Conservation (phyloP, 768 basidiomycete species). For the Pisolithus marmoratus region DNA sequence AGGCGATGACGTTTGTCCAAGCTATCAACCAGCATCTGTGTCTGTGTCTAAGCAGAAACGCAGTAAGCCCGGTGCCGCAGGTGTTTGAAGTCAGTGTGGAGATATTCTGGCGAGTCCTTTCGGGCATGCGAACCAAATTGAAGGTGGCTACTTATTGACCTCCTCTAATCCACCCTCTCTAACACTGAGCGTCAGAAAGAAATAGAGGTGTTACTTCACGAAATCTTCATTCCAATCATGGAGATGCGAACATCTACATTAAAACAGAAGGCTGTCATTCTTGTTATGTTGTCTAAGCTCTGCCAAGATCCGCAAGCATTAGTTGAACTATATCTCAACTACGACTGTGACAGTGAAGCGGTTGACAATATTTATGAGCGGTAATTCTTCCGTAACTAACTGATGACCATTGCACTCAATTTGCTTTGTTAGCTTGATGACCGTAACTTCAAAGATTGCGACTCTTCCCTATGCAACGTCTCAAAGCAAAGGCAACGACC, state of each 20-base stretch:
- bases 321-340: conserved; percentile 98
- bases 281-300: conserved; percentile 80
- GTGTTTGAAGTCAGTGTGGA: conserved; percentile 98
- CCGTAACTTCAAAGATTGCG: conserved; percentile 91
- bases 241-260: conserved; percentile 97
- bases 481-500: conserved; percentile 49
- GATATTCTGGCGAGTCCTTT: conserved; percentile 96
- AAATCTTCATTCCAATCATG: conserved; percentile 96
- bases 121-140: conserved; percentile 89
- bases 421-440: conserved; percentile 61
- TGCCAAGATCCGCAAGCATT: conserved; percentile 97
- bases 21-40: conserved; percentile 96
- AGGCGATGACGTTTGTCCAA: conserved; percentile 86
- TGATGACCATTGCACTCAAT: conserved; percentile 6
- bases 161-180: conserved; percentile 6
- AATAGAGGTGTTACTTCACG: conserved; percentile 96
- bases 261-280: conserved; percentile 90
- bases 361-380: conserved; percentile 97
- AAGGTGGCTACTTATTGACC: conserved; percentile 50
- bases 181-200: conserved; percentile 67
- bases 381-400: conserved; percentile 35
- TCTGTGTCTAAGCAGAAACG: conserved; percentile 87
- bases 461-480: conserved; percentile 46
- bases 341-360: conserved; percentile 95
- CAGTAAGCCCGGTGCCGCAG: conserved; percentile 90